A percentile compares a stretch with the other conserved stretches of the same genome.
Evolutionary conservation across 2,329 filamentous ascomycete species (phyloP).

Genomic region (Curvularia verruculosa): DNA sequence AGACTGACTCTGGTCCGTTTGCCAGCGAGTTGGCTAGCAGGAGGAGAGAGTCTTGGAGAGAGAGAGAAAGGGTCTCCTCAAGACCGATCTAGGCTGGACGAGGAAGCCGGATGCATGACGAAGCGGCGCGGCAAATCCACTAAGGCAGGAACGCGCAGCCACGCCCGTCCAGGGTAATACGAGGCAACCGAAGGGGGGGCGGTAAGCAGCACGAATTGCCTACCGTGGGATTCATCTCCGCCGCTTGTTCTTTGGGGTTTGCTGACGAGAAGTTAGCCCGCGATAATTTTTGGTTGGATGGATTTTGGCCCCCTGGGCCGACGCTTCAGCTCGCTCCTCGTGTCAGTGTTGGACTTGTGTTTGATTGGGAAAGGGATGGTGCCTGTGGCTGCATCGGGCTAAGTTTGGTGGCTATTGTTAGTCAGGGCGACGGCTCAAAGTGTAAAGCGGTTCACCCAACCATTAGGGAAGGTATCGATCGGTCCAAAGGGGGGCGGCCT

Average conservation of each 20-base stretch:
- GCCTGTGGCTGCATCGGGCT: neutral
- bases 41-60: no score
- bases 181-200: neutral
- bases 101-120: neutral
- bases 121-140: slow-evolving; percentile 9
- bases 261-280: neutral
- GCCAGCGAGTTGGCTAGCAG: no score
- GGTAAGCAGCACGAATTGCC: neutral
- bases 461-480: neutral
- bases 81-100: neutral
- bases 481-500: no score
- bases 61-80: neutral
- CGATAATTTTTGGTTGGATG: neutral
- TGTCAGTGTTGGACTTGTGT: neutral
- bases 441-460: neutral
- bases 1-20: no score
- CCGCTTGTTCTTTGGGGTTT: neutral
- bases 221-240: slow-evolving; percentile 5
- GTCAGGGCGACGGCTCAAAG: neutral
- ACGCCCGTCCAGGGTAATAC: slow-evolving; percentile 1
- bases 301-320: neutral
- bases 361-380: neutral
- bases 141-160: slow-evolving; percentile 6
- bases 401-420: neutral
- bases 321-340: neutral